Evolutionary conservation across 1,284 basidiomycete genomes (phyloP).

Genomic region (Malassezia nana): DNA sequence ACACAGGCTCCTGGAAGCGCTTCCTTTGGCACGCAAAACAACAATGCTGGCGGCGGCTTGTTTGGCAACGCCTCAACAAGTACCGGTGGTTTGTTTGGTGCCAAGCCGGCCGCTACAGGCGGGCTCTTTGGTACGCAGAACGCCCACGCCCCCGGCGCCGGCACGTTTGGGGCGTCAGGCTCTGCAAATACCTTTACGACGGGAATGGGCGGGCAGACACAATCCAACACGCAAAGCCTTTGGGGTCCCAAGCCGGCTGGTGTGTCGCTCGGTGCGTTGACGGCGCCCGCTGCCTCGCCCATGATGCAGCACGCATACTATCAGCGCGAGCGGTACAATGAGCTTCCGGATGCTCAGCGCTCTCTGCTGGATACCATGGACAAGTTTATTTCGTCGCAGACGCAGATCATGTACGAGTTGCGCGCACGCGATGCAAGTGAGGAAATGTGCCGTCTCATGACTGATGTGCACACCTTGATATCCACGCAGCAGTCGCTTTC

Average conservation of each 20-base stretch:
- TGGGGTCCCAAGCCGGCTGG: not conserved
- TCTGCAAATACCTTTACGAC: not conserved
- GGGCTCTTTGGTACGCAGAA: conserved; percentile 24
- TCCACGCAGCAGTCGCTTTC: conserved; percentile 28
- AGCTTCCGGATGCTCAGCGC: conserved; percentile 36
- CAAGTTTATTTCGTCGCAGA: conserved; percentile 24
- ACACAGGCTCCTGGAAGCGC: not conserved
- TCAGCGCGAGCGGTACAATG: conserved; percentile 44
- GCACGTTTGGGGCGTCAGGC: conserved; percentile 2
- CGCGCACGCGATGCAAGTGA: conserved; percentile 27
- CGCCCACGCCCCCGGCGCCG: not conserved
- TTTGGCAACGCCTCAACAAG: conserved; percentile 1
- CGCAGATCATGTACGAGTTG: conserved; percentile 30
- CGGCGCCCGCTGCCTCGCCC: conserved; percentile 19
- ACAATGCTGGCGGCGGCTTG: not conserved
- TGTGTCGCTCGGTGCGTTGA: conserved; percentile 12
- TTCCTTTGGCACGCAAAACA: not conserved
- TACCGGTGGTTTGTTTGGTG: conserved; percentile 22
- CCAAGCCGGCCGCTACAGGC: conserved; percentile 14
- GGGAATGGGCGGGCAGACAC: conserved; percentile 6
- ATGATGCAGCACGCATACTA: conserved; percentile 34
- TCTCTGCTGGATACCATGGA: conserved; percentile 43
- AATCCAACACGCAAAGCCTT: not conserved
- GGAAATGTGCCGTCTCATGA: conserved; percentile 29
- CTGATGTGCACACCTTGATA: conserved; percentile 33